A percentile compares a stretch with the other conserved stretches of the same genome.
Conservation (phyloP, 495 filamentous ascomycete species). For the Hypoxylon lenormandii region DNA sequence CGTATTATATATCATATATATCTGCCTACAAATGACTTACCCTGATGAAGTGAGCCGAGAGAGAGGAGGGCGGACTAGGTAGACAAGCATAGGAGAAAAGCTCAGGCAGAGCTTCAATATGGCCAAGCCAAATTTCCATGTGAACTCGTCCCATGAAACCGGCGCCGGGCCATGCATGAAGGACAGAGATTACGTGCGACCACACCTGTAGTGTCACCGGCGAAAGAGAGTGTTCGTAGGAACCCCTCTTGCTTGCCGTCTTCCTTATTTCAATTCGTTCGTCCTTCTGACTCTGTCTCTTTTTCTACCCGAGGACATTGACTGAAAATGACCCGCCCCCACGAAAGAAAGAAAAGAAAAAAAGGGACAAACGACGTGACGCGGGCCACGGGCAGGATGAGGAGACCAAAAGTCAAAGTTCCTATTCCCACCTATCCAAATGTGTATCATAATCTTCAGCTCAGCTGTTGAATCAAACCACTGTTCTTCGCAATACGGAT, state of each 20-base stretch:
- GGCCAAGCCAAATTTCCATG: slow-evolving; percentile 23
- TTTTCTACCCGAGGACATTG: background rate
- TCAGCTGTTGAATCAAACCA: no score
- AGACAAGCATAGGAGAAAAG: slow-evolving; percentile 5
- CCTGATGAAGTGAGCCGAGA: no score
- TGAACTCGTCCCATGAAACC: slow-evolving; percentile 24
- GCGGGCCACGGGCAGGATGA: no score
- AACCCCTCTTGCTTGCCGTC: background rate
- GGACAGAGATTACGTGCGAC: slow-evolving; percentile 15
- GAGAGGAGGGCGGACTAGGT: no score
- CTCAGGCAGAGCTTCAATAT: background rate
- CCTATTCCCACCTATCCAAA: no score
- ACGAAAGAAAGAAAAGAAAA: no score
- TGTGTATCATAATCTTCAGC: no score
- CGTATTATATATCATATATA: no score
- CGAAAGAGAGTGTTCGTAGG: background rate
- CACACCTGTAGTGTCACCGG: slow-evolving; percentile 10
- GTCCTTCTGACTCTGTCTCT: background rate
- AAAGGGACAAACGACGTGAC: no score
- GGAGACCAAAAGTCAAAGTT: no score
- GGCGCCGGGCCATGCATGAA: slow-evolving; percentile 5
- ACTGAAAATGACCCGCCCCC: no score
- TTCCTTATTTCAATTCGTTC: background rate
- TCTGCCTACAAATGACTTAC: no score
- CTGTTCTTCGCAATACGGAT: background rate